Conservation (phyloP, 306 rosid genomes). For the Quercus engelmannii region DNA sequence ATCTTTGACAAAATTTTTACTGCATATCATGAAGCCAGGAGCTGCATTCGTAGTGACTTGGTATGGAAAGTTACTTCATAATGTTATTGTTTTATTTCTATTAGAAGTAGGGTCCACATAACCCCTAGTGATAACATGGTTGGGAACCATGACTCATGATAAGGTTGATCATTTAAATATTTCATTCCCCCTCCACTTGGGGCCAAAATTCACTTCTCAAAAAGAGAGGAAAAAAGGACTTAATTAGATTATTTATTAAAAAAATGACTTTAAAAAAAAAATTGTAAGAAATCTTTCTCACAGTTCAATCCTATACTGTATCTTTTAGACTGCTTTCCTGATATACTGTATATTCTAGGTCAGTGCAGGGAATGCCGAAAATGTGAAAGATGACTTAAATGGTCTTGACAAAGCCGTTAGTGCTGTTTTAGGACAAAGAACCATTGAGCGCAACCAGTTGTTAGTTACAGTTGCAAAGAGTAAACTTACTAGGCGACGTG, state of each 20-base stretch:
- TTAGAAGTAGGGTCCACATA: background rate
- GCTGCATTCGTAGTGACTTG: constrained; percentile 91
- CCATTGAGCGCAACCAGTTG: constrained; percentile 89
- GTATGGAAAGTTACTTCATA: constrained; percentile 47
- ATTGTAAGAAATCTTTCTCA: too few species aligned
- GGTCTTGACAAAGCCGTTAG: constrained; percentile 98
- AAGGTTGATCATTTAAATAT: too few species aligned
- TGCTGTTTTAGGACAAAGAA: constrained; percentile 89
- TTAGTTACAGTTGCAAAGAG: constrained; percentile 85
- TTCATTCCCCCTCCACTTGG: too few species aligned
- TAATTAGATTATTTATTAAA: background rate
- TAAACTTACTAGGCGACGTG: constrained; percentile 74
- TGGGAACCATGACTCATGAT: too few species aligned
- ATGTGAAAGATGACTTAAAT: constrained; percentile 81
- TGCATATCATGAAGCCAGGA: constrained; percentile 94
- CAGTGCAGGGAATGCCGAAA: constrained; percentile 84
- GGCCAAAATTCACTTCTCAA: too few species aligned
- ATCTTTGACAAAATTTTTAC: constrained; percentile 89
- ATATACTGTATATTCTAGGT: constrained; percentile 46
- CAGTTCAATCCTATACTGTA: too few species aligned
- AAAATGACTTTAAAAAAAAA: too few species aligned
- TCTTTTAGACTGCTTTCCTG: constrained; percentile 15
- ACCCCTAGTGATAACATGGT: background rate
- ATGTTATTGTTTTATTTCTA: constrained; percentile 5
- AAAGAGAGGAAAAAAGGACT: background rate